Evolutionary conservation across 2,329 filamentous ascomycete species (phyloP).

Genomic region (Penicillium capsulatum): DNA sequence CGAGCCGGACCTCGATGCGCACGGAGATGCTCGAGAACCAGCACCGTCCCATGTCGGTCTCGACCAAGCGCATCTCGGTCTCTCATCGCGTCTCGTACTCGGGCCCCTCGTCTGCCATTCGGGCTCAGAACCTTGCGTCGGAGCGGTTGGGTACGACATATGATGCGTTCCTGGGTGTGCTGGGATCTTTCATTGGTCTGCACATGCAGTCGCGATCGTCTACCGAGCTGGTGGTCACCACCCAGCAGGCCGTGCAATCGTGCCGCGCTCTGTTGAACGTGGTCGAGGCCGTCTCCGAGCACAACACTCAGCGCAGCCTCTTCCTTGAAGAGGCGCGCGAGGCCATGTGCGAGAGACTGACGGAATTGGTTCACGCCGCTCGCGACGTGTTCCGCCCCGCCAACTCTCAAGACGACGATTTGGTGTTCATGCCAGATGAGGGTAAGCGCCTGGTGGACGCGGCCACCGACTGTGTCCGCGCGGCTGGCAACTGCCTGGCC

Average conservation of each 20-base stretch:
- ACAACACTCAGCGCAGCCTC: slow-evolving; percentile 65
- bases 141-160: slow-evolving; percentile 75
- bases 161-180: slow-evolving; percentile 82
- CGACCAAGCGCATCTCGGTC: slow-evolving; percentile 48
- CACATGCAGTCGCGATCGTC: slow-evolving; percentile 91
- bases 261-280: slow-evolving; percentile 75
- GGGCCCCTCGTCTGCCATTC: slow-evolving; percentile 59
- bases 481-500: slow-evolving; percentile 84
- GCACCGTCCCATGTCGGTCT: slow-evolving; percentile 32
- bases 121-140: slow-evolving; percentile 72
- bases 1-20: slow-evolving; percentile 20
- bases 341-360: slow-evolving; percentile 74
- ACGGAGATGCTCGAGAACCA: slow-evolving; percentile 26
- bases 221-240: slow-evolving; percentile 73
- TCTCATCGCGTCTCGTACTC: slow-evolving; percentile 74
- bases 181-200: slow-evolving; percentile 90
- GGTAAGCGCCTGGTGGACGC: slow-evolving; percentile 70
- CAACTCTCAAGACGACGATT: slow-evolving; percentile 64
- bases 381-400: slow-evolving; percentile 70
- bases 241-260: slow-evolving; percentile 76
- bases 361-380: slow-evolving; percentile 74
- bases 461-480: slow-evolving; percentile 81
- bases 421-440: slow-evolving; percentile 75
- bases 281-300: slow-evolving; percentile 75
- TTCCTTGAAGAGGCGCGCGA: slow-evolving; percentile 65